Evolutionary conservation across 2,329 filamentous ascomycete genomes (phyloP), one percentile per base, ranked within the genome.

Genomic region (Fusarium hostae): DNA sequence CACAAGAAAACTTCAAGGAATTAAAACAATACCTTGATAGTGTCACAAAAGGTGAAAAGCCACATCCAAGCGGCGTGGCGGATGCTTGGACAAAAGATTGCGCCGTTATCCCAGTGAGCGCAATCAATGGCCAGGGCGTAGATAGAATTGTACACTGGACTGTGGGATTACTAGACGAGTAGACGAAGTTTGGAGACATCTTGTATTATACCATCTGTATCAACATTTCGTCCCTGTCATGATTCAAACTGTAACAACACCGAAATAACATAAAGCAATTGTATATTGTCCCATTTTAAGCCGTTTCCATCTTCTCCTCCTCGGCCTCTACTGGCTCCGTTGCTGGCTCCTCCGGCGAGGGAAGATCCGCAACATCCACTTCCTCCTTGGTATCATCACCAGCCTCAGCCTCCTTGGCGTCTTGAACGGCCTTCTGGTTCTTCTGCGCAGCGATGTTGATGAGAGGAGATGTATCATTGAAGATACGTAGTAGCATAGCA

Each of bases 401-500:
- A 60, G 64, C 67, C 28, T 78, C 72, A 4, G 76, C 75, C 56
- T 77, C 77, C 74, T 82, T 82, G 4, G 64, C 76, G 28, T 79
- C 79, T 52, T 79, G 76, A 22, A 75, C 71, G 63, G 82, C 79
- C 64, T 81, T 79, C 75, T 83, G 78, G 12, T 81, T 79, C 57
- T 85, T 86, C 76, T 87, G 84, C 44, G 88, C 81, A 20, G 84
- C 86, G 74, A 88, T 88, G 79, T 96, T 97, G 70, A 97, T 88
- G 51, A 97, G 86, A 7, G 94, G 94, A 0, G 93, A 92, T 32
- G 92, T 92, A 75, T 98, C 95, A 79, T 98, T 97, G 84, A 92
- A 99, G 67, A 99, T 86, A 26, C 96, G 88, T 71, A 98, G 86
- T 75, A 98, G 84, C 94, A 98, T 97, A 2, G 96, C 96, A 28